Percentiles rank a stretch among this genome's conserved stretches.
phyloP scores from a whole-genome alignment of 331 rosid species.

The Malus hybrid region DNA sequence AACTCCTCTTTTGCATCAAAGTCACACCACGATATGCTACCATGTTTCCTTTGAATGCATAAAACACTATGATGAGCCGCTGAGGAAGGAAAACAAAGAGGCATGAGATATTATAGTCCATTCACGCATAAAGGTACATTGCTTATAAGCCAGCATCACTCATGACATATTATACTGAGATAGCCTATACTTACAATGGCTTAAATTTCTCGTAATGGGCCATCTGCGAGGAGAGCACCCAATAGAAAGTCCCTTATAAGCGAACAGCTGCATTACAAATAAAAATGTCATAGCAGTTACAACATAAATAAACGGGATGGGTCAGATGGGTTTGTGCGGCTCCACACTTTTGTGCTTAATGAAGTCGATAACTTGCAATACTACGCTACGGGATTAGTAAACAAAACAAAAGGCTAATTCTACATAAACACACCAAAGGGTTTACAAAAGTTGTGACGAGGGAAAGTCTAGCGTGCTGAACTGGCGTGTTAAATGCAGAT shows the following conservation, averaged over 20 bases:
- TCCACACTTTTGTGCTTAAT: too few species aligned
- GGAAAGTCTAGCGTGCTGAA: not conserved
- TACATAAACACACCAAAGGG: not conserved
- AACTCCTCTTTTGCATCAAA: slow-evolving; percentile 22
- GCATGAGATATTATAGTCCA: not conserved
- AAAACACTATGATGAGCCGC: slow-evolving; percentile 33
- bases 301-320: not conserved
- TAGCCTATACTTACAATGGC: slow-evolving; percentile 29
- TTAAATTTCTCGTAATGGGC: slow-evolving; percentile 15
- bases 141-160: not conserved
- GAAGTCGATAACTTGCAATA: not conserved
- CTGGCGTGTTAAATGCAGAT: not conserved
- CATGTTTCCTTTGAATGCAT: slow-evolving; percentile 24
- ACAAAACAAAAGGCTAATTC: not conserved
- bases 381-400: not conserved
- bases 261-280: slow-evolving; percentile 36
- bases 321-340: too few species aligned
- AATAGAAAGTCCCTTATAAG: slow-evolving; percentile 15
- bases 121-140: not conserved
- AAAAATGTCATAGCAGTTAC: not conserved
- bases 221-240: slow-evolving; percentile 16
- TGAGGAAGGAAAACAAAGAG: slow-evolving; percentile 10
- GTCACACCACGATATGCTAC: slow-evolving; percentile 11
- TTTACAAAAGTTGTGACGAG: not conserved
- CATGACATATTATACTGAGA: not conserved